These are phyloP conservation scores for Syncephalis plumigaleata DNA, from an alignment of 371 early-diverging fungal genomes.

Conservation along the genomic window DNA sequence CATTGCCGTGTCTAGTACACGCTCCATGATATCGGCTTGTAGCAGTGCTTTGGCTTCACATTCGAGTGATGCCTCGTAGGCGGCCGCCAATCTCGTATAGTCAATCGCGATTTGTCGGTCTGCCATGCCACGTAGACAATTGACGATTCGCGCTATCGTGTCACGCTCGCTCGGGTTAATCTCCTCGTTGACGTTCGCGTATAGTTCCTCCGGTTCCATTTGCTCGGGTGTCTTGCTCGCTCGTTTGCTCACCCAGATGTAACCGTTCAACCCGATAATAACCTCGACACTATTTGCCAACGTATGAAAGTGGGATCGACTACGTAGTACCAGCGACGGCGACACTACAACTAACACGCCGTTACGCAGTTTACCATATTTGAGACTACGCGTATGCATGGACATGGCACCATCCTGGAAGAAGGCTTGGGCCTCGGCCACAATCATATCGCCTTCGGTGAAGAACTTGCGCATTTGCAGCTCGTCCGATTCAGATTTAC, in stretches of 20 bases:
- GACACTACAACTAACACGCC: conserved; percentile 77
- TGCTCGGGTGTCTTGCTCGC: conserved; percentile 24
- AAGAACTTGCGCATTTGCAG: conserved; percentile 95
- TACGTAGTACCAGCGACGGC: conserved; percentile 71
- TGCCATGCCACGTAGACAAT: conserved; percentile 65
- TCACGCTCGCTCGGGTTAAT: conserved; percentile 27
- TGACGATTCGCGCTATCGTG: conserved; percentile 72
- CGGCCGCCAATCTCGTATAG: conserved; percentile 69
- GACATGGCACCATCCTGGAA: conserved; percentile 77
- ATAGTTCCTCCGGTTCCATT: conserved; percentile 42
- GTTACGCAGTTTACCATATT: conserved; percentile 92
- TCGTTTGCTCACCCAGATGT: conserved; percentile 86
- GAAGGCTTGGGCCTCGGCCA: conserved; percentile 93
- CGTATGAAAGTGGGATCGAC: conserved; percentile 80
- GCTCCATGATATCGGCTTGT: conserved; percentile 27
- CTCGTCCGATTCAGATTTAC: conserved; percentile 97
- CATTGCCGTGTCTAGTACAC: too few species aligned
- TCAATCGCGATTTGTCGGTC: conserved; percentile 57
- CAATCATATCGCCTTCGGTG: conserved; percentile 88
- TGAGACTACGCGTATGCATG: conserved; percentile 89
- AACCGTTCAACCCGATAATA: conserved; percentile 93
- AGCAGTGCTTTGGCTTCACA: conserved; percentile 43
- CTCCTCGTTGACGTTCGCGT: conserved; percentile 67
- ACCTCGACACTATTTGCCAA: conserved; percentile 80
- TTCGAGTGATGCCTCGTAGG: conserved; percentile 69